phyloP scores from a whole-genome alignment of 2,329 filamentous ascomycete genomes.

The Tolypocladium tundrense region DNA sequence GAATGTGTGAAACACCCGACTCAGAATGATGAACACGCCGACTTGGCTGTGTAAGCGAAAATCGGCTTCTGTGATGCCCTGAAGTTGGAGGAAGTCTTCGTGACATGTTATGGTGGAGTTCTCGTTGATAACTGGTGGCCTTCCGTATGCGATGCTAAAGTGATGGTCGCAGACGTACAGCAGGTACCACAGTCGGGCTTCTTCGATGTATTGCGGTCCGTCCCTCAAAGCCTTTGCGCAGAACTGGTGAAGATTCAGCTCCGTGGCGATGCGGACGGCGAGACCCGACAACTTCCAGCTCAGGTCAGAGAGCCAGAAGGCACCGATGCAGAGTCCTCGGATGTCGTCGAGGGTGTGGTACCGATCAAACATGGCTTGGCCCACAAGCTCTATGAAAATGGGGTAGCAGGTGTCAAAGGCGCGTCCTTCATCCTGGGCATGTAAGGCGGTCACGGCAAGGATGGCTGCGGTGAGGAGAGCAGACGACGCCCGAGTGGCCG shows the following conservation, averaged over 20 bases:
- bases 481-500: conserved; percentile 17
- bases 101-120: conserved; percentile 46
- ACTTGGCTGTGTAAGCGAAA: conserved; percentile 49
- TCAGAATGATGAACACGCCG: conserved; percentile 48
- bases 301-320: conserved; percentile 52
- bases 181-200: conserved; percentile 51
- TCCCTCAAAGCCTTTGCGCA: conserved; percentile 35
- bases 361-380: conserved; percentile 45
- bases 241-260: conserved; percentile 44
- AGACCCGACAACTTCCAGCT: conserved; percentile 48
- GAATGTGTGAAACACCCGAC: conserved; percentile 46
- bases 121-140: conserved; percentile 50
- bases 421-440: conserved; percentile 23
- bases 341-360: conserved; percentile 45
- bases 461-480: conserved; percentile 19
- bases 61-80: conserved; percentile 41
- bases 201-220: conserved; percentile 38
- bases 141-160: conserved; percentile 50
- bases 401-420: conserved; percentile 46
- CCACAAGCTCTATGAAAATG: conserved; percentile 47
- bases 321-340: conserved; percentile 50
- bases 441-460: conserved; percentile 21
- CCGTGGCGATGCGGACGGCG: conserved; percentile 47
- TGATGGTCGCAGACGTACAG: conserved; percentile 58
- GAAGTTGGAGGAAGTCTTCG: conserved; percentile 40